Evolutionary conservation across 768 basidiomycete species (phyloP).

Genomic region (Tricholoma furcatifolium): DNA sequence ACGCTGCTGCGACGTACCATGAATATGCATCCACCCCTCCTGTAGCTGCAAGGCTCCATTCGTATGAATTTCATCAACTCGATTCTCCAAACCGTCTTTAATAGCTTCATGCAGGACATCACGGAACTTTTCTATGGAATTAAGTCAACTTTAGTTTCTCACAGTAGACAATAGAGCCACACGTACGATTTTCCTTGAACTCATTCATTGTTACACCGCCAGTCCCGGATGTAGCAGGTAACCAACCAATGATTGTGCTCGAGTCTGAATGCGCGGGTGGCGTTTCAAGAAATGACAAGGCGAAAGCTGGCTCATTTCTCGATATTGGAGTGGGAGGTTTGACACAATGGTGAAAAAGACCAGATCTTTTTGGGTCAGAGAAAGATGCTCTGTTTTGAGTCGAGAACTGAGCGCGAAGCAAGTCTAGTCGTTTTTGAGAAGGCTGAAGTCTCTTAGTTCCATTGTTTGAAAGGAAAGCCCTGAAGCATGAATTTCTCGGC

Average conservation of each 20-base stretch:
- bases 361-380: conserved; percentile 58
- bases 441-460: not conserved
- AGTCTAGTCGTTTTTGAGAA: not conserved
- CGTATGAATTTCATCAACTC: conserved; percentile 62
- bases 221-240: conserved; percentile 47
- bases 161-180: not conserved
- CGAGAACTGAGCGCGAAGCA: not conserved
- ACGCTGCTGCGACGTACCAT: conserved; percentile 36
- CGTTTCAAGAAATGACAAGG: conserved; percentile 58
- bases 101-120: conserved; percentile 60
- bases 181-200: conserved; percentile 71
- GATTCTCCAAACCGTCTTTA: conserved; percentile 49
- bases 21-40: conserved; percentile 87
- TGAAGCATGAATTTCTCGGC: not conserved
- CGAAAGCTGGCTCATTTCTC: conserved; percentile 47
- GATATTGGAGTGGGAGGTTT: conserved; percentile 51
- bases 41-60: conserved; percentile 65
- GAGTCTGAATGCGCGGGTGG: conserved; percentile 47
- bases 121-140: conserved; percentile 53
- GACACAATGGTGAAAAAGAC: conserved; percentile 69
- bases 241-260: conserved; percentile 63
- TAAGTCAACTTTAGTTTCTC: not conserved
- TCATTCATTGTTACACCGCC: conserved; percentile 58
- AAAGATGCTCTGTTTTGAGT: conserved; percentile 8
- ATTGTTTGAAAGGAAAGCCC: not conserved